Evolutionary conservation across 305 asterid genomes (phyloP).

Genomic region (Withania somnifera): DNA sequence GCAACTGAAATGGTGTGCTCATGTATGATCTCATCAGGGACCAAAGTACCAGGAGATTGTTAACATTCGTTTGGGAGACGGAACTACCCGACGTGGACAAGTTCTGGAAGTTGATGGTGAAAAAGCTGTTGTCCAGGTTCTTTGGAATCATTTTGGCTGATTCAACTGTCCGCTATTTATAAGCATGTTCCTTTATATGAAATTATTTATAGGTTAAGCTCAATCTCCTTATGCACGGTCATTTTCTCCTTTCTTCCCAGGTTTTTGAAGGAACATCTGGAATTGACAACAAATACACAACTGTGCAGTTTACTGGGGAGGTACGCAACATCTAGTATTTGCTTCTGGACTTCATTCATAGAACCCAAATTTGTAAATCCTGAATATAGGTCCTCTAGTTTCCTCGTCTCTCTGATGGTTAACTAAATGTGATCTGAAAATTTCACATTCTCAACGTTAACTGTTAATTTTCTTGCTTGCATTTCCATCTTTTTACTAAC

Average conservation of each 20-base stretch:
- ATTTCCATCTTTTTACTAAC: not conserved
- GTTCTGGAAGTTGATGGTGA: constrained; percentile 96
- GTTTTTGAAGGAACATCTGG: constrained; percentile 99
- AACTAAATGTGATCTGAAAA: not conserved
- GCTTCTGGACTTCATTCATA: not conserved
- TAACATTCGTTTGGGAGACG: constrained; percentile 93
- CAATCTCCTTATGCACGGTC: not conserved
- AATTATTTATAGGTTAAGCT: not conserved
- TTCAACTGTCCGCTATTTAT: not conserved
- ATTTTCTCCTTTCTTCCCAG: constrained; percentile 19
- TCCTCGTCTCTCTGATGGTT: not conserved
- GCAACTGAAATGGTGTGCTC: constrained; percentile 7
- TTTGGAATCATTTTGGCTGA: not conserved
- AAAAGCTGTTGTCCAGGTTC: constrained; percentile 95
- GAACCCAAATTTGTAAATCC: not conserved
- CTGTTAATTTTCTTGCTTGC: not conserved
- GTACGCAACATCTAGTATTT: constrained; percentile 22
- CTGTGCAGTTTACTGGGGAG: constrained; percentile 98
- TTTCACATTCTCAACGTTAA: not conserved
- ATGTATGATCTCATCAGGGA: constrained; percentile 40
- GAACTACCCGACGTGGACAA: constrained; percentile 93
- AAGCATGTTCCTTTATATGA: not conserved
- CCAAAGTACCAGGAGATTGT: constrained; percentile 96
- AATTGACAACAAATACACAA: constrained; percentile 88
- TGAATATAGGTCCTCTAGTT: not conserved